Evolutionary conservation across 768 basidiomycete genomes (phyloP).

Genomic region (Auriscalpium orientale): DNA sequence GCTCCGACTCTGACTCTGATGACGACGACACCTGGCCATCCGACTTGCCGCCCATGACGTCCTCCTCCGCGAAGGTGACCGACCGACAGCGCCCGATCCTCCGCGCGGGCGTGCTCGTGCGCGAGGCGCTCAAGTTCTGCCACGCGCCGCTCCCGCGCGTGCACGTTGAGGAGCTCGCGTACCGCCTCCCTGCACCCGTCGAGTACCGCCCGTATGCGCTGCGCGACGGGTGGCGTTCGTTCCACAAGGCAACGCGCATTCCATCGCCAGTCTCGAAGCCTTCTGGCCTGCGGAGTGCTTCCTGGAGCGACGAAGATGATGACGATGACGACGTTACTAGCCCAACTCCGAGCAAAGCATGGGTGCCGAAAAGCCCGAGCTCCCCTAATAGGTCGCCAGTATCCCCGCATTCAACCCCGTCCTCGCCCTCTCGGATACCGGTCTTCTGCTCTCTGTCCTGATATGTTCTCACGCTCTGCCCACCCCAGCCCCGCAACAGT

Average conservation of each 20-base stretch:
- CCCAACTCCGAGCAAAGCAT: neutral
- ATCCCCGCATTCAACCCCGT: neutral
- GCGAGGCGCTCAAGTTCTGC: neutral
- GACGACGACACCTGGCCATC: neutral
- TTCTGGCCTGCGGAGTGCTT: no score
- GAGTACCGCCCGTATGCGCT: neutral
- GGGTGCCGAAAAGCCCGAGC: neutral
- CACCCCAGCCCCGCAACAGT: no score
- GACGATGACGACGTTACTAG: neutral
- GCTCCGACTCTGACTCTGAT: neutral
- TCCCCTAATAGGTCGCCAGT: no score
- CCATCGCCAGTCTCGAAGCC: neutral
- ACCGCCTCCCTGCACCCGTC: neutral
- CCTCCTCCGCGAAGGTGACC: neutral
- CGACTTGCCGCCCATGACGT: neutral
- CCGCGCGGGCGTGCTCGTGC: neutral
- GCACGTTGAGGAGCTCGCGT: neutral
- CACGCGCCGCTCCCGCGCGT: neutral
- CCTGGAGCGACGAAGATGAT: no score
- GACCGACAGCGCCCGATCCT: neutral
- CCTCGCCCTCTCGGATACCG: neutral
- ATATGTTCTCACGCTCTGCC: neutral
- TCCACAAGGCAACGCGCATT: neutral
- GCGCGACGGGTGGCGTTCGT: neutral
- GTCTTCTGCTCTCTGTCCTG: neutral